Evolutionary conservation across 73 alveolate species (phyloP), one percentile per base, ranked within the genome.

Genomic region (Paraurostyla sp.): DNA sequence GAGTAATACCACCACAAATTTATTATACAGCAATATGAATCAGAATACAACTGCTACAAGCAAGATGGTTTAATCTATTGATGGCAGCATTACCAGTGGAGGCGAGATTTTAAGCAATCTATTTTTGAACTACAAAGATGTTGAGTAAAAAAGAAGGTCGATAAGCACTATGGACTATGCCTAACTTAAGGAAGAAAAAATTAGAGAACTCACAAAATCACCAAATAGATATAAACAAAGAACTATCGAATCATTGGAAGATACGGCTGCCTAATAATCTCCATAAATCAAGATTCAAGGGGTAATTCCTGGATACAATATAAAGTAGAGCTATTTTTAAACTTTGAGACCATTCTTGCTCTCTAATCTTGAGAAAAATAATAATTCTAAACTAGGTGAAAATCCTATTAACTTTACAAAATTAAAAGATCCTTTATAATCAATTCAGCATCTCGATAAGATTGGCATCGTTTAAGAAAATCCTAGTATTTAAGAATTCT

Each of bases 221-320:
- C 78, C 78, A 60, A n/a, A n/a, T n/a, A n/a, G n/a, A n/a, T n/a
- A n/a, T n/a, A n/a, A n/a, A n/a, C n/a, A n/a, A n/a, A n/a, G n/a
- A n/a, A n/a, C n/a, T n/a, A n/a, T n/a, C n/a, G n/a, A n/a, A n/a
- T n/a, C n/a, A n/a, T n/a, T n/a, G n/a, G n/a, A n/a, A n/a, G n/a
- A n/a, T n/a, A n/a, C n/a, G n/a, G n/a, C n/a, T n/a, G n/a, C n/a
- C n/a, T n/a, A n/a, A n/a, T n/a, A n/a, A n/a, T n/a, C n/a, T n/a
- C n/a, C n/a, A n/a, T n/a, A n/a, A n/a, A n/a, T 62, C 35, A 69
- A n/a, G 40, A 69, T 69, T 69, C 40, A 69, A 38, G 84, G 84
- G 13, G 42, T 36, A 13, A 69, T 69, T 41, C 84, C 84, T 4
- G 35, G 35, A 38, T 69, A 69, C 42, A 11, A 6, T 42, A 38